Percentiles rank a stretch among this genome's conserved stretches.
Conservation (phyloP, 164 flowering plant genomes). For the Paratinospora sagittata region DNA sequence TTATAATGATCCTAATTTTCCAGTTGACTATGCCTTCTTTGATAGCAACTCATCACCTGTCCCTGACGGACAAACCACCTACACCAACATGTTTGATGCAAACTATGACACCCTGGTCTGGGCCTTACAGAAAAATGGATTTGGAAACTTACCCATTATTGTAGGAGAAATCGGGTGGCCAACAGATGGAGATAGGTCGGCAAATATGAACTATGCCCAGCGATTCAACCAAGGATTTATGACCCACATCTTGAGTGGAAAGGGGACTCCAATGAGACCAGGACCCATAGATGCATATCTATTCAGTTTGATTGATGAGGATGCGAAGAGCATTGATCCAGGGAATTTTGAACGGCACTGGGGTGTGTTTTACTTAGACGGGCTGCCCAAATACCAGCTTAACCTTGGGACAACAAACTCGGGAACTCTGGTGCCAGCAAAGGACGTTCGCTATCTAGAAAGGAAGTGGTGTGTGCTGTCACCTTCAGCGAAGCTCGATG, state of each 20-base stretch:
- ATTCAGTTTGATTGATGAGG: conserved; percentile 86
- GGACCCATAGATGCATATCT: conserved; percentile 69
- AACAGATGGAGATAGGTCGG: conserved; percentile 79
- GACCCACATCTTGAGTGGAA: conserved; percentile 49
- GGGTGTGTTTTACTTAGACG: conserved; percentile 74
- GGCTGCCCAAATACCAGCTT: conserved; percentile 60
- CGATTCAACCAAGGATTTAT: conserved; percentile 89
- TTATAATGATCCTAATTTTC: conserved; percentile 60
- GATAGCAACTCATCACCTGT: conserved; percentile 54
- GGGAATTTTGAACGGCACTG: conserved; percentile 92
- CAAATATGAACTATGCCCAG: conserved; percentile 53
- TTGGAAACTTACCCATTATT: conserved; percentile 57
- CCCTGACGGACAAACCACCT: conserved; percentile 42
- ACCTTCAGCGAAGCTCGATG: conserved; percentile 46
- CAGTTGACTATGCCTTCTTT: conserved; percentile 85
- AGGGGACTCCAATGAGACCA: conserved; percentile 81
- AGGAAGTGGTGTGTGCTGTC: conserved; percentile 72
- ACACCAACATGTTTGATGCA: conserved; percentile 85
- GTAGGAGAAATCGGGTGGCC: conserved; percentile 97
- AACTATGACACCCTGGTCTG: conserved; percentile 77
- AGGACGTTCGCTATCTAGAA: conserved; percentile 36
- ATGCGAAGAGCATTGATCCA: conserved; percentile 71
- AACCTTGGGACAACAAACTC: conserved; percentile 64
- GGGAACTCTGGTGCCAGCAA: conserved; percentile 38
- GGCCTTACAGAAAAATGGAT: conserved; percentile 78